These are phyloP conservation scores for Avena insularis DNA, from an alignment of 176 grass and related monocot species.

Conservation along the genomic window DNA sequence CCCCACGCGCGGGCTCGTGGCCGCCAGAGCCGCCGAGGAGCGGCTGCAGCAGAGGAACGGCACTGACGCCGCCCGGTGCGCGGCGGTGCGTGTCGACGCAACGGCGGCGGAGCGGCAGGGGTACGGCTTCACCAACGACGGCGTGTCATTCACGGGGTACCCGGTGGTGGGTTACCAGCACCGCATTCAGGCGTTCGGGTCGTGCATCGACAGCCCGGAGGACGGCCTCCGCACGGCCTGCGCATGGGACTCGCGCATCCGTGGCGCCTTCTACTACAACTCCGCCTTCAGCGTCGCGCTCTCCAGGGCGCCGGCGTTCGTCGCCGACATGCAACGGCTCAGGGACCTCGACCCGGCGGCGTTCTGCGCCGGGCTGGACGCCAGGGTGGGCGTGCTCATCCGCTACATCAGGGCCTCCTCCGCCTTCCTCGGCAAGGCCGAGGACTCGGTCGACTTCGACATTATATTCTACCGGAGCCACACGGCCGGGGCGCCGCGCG, in stretches of 20 bases:
- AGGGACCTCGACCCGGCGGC: background rate
- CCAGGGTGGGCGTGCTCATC: background rate
- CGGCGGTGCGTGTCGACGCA: background rate
- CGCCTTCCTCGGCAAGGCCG: conserved; percentile 52
- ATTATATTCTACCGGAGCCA: conserved; percentile 61
- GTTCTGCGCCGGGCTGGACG: background rate
- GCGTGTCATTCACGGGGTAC: background rate
- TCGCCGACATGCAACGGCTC: background rate
- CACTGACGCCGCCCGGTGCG: background rate
- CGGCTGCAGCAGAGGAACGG: background rate
- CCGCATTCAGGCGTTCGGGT: background rate
- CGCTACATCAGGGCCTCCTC: conserved; percentile 45
- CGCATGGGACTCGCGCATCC: background rate
- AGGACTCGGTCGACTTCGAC: conserved; percentile 64
- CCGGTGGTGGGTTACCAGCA: conserved; percentile 7
- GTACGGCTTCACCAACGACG: background rate
- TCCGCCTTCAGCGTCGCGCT: background rate
- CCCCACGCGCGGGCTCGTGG: background rate
- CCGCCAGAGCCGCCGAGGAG: background rate
- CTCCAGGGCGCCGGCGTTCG: background rate
- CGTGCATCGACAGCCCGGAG: background rate
- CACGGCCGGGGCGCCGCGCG: conserved; percentile 40
- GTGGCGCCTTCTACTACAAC: background rate
- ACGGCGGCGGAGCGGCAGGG: background rate
- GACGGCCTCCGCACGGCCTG: background rate